Percentiles rank a stretch among this genome's conserved stretches.
phyloP scores from a whole-genome alignment of 306 rosid genomes.

The Ochetophila trinervis region DNA sequence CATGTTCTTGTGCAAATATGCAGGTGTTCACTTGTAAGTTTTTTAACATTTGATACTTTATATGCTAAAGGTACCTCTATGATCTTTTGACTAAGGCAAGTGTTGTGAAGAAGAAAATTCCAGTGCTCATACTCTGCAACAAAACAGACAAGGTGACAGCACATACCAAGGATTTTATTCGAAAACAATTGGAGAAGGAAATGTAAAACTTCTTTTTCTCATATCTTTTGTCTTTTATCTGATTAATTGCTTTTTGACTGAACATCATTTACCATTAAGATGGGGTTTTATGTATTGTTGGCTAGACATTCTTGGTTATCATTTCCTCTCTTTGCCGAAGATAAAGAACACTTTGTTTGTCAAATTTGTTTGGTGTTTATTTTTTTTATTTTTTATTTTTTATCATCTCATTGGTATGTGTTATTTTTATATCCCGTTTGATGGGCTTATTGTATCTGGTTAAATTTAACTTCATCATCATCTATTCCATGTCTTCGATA shows the following conservation, averaged over 20 bases:
- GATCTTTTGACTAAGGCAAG: constrained; percentile 83
- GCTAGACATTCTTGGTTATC: too few species aligned
- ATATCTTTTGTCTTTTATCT: constrained; percentile 5
- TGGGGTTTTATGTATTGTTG: neutral
- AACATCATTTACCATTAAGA: neutral
- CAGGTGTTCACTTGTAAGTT: neutral
- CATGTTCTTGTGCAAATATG: neutral
- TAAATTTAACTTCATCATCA: too few species aligned
- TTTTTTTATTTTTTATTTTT: too few species aligned
- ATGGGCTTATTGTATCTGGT: too few species aligned
- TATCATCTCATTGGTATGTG: too few species aligned
- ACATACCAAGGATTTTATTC: constrained; percentile 87
- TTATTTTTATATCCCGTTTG: too few species aligned
- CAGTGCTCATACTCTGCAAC: constrained; percentile 84
- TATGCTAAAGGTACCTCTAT: constrained; percentile 67
- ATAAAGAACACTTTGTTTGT: too few species aligned
- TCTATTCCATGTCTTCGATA: too few species aligned
- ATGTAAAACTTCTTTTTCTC: constrained; percentile 52
- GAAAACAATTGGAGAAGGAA: constrained; percentile 87
- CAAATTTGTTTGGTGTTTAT: too few species aligned
- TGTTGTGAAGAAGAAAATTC: constrained; percentile 87
- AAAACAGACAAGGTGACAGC: constrained; percentile 94
- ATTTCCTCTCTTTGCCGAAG: too few species aligned
- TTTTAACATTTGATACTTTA: constrained; percentile 15
- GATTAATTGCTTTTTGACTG: neutral